Evolutionary conservation across 257 asterid genomes (phyloP).

Genomic region (Euphrasia confusa): DNA sequence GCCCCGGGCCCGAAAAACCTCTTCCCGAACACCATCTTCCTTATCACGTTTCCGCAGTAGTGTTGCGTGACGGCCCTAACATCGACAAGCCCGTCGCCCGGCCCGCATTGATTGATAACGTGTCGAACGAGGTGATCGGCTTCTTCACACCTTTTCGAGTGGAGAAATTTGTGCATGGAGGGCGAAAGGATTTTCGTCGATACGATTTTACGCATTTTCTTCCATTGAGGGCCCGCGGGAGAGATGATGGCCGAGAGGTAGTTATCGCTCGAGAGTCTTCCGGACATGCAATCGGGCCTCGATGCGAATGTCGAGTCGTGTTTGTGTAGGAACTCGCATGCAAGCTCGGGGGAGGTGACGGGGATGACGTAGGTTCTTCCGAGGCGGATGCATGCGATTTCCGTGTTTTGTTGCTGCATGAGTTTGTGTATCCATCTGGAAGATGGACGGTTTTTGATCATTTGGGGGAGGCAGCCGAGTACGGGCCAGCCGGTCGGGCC

Average conservation of each 20-base stretch:
- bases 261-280: constrained; percentile 11
- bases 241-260: constrained; percentile 5
- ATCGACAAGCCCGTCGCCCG: constrained; percentile 19
- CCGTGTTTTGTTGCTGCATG: constrained; percentile 21
- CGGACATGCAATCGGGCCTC: constrained; percentile 30
- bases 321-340: constrained; percentile 26
- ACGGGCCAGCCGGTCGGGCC: too few relatives aligned
- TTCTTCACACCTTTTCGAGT: constrained; percentile 27
- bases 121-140: constrained; percentile 29
- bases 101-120: constrained; percentile 14
- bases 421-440: constrained; percentile 30
- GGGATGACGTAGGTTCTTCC: constrained; percentile 27
- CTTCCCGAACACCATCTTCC: constrained; percentile 24
- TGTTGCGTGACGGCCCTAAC: constrained; percentile 18
- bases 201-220: constrained; percentile 29
- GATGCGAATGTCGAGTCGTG: constrained; percentile 25
- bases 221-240: constrained; percentile 25
- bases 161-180: constrained; percentile 22
- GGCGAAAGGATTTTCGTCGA: constrained; percentile 28
- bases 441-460: not conserved
- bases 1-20: constrained; percentile 24
- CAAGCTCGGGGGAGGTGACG: constrained; percentile 31
- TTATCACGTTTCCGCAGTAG: constrained; percentile 27
- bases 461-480: too few relatives aligned
- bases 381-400: constrained; percentile 31